Evolutionary conservation across 176 grass and related monocot species (phyloP).

Genomic region (Cocos nucifera): DNA sequence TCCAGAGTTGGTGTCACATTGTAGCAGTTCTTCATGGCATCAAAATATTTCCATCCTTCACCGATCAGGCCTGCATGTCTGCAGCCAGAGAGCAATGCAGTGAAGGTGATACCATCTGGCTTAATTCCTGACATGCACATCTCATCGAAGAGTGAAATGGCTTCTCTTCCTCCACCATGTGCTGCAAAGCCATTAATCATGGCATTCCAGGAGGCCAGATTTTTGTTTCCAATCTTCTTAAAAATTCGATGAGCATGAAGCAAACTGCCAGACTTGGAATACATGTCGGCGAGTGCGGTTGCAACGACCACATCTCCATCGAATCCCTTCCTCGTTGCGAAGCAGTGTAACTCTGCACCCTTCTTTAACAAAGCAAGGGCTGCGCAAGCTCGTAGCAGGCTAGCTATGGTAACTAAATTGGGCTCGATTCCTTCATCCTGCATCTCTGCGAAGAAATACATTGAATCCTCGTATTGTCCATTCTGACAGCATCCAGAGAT

Average conservation of each 20-base stretch:
- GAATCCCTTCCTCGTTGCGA: constrained; percentile 33
- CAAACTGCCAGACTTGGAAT: constrained; percentile 51
- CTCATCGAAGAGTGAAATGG: constrained; percentile 43
- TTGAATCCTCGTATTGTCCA: constrained; percentile 39
- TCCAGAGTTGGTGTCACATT: constrained; percentile 45
- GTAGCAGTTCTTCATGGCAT: constrained; percentile 46
- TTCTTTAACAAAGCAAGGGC: constrained; percentile 48
- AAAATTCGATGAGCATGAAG: constrained; percentile 35
- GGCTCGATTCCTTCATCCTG: constrained; percentile 46
- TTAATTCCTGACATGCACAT: constrained; percentile 46
- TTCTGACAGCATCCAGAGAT: constrained; percentile 61
- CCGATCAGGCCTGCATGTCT: constrained; percentile 49
- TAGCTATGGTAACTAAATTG: constrained; percentile 39
- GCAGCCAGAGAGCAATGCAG: constrained; percentile 64
- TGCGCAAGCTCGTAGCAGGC: constrained; percentile 52
- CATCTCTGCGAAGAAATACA: constrained; percentile 64
- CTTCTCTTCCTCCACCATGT: constrained; percentile 40
- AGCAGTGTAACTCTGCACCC: constrained; percentile 69
- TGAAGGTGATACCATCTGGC: constrained; percentile 70
- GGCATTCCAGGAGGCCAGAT: constrained; percentile 64
- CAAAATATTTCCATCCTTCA: constrained; percentile 74
- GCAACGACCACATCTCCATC: constrained; percentile 35
- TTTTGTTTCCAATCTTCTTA: constrained; percentile 35
- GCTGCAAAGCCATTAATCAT: constrained; percentile 63
- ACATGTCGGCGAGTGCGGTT: constrained; percentile 67